phyloP scores from a whole-genome alignment of 257 asterid genomes.

The Nicotiana tomentosiformis region DNA sequence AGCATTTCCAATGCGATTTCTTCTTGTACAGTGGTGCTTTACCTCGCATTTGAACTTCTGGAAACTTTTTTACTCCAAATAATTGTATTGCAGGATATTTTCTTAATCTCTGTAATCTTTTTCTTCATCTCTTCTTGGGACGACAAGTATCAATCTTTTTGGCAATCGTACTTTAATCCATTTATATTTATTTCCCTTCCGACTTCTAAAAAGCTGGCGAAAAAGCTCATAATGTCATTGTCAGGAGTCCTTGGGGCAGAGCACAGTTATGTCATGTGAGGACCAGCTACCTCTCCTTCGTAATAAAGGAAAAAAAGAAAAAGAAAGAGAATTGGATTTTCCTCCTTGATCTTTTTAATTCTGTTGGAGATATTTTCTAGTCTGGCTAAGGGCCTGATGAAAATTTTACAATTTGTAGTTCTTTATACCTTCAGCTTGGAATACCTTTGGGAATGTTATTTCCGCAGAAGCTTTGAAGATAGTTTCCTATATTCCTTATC shows the following conservation, averaged over 20 bases:
- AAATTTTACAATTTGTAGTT: background rate
- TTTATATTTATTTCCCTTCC: background rate
- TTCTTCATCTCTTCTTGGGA: background rate
- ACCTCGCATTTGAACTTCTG: background rate
- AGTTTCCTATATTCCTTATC: background rate
- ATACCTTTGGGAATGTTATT: background rate
- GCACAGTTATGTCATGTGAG: background rate
- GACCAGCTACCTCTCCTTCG: background rate
- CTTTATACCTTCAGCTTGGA: background rate
- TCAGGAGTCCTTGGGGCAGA: background rate
- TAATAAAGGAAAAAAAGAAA: background rate
- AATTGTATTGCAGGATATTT: background rate
- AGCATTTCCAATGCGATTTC: background rate
- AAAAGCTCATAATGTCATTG: background rate
- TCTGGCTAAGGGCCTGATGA: background rate
- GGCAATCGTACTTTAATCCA: background rate
- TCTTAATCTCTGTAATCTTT: background rate
- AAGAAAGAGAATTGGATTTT: constrained; percentile 1
- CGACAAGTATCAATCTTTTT: background rate
- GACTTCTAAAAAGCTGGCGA: background rate
- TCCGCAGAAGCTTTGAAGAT: background rate
- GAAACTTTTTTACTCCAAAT: background rate
- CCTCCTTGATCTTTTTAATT: background rate
- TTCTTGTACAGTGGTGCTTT: background rate
- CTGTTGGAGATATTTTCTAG: constrained; percentile 1